Evolutionary conservation across 306 rosid species (phyloP).

Genomic region (Prosopis cineraria): DNA sequence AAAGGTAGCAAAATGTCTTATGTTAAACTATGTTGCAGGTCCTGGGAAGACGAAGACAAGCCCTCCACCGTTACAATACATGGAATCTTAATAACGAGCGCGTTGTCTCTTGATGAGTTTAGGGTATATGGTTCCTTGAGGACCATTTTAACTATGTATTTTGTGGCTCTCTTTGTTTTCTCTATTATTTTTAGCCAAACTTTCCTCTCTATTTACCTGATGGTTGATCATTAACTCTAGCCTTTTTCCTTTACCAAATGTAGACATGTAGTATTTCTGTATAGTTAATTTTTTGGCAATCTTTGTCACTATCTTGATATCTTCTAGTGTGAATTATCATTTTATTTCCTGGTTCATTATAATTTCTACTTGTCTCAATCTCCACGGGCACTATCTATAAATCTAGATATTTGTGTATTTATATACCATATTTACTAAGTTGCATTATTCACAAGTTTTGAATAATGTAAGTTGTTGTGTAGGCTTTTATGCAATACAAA

Average conservation of each 20-base stretch:
- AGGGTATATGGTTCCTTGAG: conserved; percentile 19
- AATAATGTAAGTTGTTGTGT: neutral
- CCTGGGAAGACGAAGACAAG: conserved; percentile 67
- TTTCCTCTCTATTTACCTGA: conserved; percentile 27
- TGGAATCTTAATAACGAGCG: conserved; percentile 60
- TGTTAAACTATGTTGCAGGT: conserved; percentile 55
- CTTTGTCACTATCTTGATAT: neutral
- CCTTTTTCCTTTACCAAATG: neutral
- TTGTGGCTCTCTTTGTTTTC: conserved; percentile 18
- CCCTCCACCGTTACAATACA: conserved; percentile 80
- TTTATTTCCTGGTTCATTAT: neutral
- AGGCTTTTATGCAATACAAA: no score
- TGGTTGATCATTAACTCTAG: conserved; percentile 30
- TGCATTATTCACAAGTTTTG: neutral
- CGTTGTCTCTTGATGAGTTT: conserved; percentile 16
- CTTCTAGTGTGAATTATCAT: neutral
- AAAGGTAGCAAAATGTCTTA: conserved; percentile 25
- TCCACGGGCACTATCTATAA: neutral
- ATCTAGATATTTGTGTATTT: no score
- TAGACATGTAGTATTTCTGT: neutral
- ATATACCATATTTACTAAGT: no score
- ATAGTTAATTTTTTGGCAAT: conserved; percentile 2
- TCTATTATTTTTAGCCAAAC: no score
- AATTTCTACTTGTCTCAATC: neutral
- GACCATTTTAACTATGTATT: conserved; percentile 23